These are phyloP conservation scores for Mycosarcoma maydis DNA, from an alignment of 1,284 basidiomycete species.

Conservation along the genomic window DNA sequence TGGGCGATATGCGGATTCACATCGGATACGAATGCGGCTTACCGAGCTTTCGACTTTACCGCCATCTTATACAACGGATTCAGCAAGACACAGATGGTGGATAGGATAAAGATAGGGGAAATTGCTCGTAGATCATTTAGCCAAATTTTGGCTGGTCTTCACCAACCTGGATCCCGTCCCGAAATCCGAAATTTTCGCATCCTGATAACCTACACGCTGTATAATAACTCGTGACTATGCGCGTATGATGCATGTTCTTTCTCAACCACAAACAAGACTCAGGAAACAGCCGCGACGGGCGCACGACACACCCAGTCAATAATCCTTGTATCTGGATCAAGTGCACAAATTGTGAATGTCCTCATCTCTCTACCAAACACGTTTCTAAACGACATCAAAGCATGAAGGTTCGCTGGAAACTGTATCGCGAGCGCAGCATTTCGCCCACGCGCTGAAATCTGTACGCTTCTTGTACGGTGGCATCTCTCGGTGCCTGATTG, in stretches of 20 bases:
- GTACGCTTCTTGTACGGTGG: background rate
- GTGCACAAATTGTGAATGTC: background rate
- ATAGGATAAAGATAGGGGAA: background rate
- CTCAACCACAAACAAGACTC: no score
- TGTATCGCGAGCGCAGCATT: constrained; percentile 24
- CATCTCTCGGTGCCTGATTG: background rate
- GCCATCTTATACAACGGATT: constrained; percentile 45
- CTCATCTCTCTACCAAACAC: background rate
- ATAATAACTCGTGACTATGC: no score
- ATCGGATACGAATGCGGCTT: constrained; percentile 3
- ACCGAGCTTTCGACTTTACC: constrained; percentile 63
- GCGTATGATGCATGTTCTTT: no score
- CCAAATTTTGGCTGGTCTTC: constrained; percentile 5
- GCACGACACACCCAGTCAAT: no score
- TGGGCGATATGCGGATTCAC: background rate
- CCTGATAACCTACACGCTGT: no score
- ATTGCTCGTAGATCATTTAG: background rate
- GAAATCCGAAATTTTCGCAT: background rate
- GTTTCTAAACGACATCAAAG: constrained; percentile 1
- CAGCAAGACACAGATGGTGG: background rate
- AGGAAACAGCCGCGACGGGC: no score
- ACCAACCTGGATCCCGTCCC: background rate
- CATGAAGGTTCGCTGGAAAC: constrained; percentile 23
- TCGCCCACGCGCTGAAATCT: constrained; percentile 11
- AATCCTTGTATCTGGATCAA: no score